Base-by-base conservation (phyloP, 2,329 filamentous ascomycete species). In the Arthrobotrys pseudoclavata region DNA sequence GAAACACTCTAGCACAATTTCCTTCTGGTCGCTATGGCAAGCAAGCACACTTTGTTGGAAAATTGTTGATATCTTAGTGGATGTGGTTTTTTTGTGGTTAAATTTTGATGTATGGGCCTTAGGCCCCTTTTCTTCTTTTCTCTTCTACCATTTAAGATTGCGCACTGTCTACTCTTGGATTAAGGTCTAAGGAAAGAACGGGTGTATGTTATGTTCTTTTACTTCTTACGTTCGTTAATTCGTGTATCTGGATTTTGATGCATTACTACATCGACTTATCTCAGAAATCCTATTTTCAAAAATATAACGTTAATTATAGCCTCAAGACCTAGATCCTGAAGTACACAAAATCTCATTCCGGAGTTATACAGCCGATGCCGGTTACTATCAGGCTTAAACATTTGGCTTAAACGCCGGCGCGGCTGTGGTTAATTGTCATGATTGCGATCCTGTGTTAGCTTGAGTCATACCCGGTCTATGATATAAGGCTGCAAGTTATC, bases 191-290 rank as follows among this genome's bases (percentile, higher is more conserved):
- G 9, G 26, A n/a, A 26, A 18, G 2, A 2, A 53, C 18, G 26
- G 5, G 50, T 18, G 15, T 45, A 12, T 1, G 20, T 53, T 55
- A 18, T 22, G n/a, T 55, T 31, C 6, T 37, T 57, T 57, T 0
- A 7, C 7, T 57, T 57, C 52, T 57, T 57, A 57, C 52, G n/a
- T 15, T 57, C 52, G 1, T 57, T 57, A 9, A 37, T 57, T n/a
- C 22, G 31, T 57, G 31, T 57, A 57, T 37, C 12, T 40, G 22
- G 1, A 13, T 20, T n/a, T 20, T 20, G 29, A 22, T 22, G n/a
- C 40, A 57, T 37, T 15, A 5, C 2, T 40, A 40, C 12, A n/a
- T 15, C 13, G 37, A 40, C 12, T 34, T 31, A 22, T 26, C 42
- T 26, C 15, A 5, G 20, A 26, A 50, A 50, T 26, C 6, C 4